A percentile compares a stretch with the other conserved stretches of the same genome.
phyloP scores from a whole-genome alignment of 192 early-diverging fungal genomes.

The Coemansia sp. region DNA sequence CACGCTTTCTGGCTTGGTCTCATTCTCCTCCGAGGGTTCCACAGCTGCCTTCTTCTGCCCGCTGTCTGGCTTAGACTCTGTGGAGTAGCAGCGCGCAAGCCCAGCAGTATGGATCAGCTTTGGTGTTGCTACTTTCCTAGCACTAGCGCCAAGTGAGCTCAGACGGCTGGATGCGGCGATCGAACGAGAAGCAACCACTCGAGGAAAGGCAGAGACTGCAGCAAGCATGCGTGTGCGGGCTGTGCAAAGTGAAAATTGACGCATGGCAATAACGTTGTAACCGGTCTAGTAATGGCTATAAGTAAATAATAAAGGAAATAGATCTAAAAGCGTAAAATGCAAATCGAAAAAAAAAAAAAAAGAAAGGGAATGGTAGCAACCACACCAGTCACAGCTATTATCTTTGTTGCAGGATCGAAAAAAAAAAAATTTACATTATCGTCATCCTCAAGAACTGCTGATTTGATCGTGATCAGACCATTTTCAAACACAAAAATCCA shows the following conservation, averaged over 20 bases:
- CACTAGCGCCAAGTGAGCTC: background rate
- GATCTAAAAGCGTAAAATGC: background rate
- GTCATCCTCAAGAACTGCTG: no score
- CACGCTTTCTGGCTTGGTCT: constrained; percentile 84
- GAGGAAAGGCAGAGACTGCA: background rate
- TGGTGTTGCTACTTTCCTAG: background rate
- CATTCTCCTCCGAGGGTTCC: constrained; percentile 54
- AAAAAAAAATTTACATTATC: no score
- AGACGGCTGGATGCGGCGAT: background rate
- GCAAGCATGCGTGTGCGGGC: constrained; percentile 20
- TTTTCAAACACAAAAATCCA: no score
- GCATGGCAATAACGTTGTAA: constrained; percentile 21
- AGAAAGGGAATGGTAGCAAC: no score
- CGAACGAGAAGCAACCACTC: background rate
- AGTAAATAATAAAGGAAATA: background rate
- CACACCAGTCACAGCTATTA: no score
- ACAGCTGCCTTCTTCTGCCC: constrained; percentile 2
- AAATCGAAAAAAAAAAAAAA: background rate
- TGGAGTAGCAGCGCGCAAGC: constrained; percentile 31
- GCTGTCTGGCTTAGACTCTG: constrained; percentile 14
- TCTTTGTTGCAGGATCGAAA: no score
- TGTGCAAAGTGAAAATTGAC: constrained; percentile 34
- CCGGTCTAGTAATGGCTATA: background rate
- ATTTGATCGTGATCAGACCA: no score
- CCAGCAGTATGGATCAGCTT: background rate